Conservation (phyloP, 2,329 filamentous ascomycete genomes). For the Aaosphaeria pasadenensis region DNA sequence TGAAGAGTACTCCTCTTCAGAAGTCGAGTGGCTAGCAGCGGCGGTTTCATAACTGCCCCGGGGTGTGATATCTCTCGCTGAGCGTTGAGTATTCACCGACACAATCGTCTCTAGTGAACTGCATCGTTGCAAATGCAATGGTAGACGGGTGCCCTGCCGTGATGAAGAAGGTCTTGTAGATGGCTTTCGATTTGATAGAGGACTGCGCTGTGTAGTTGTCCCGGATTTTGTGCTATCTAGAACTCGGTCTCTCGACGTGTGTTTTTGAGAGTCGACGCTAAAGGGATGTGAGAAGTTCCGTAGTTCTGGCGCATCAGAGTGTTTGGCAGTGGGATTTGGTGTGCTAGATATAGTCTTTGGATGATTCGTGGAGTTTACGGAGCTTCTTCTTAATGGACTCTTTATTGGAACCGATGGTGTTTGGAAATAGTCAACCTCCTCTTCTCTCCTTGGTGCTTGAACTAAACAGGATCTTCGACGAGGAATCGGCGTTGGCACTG, state of each 20-base stretch:
- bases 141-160: constrained; percentile 14
- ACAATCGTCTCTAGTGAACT: constrained; percentile 32
- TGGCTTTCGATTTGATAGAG: constrained; percentile 7
- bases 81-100: constrained; percentile 22
- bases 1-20: background rate
- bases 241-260: too few relatives aligned
- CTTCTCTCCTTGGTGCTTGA: too few relatives aligned
- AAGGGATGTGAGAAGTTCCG: too few relatives aligned
- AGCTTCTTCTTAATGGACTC: constrained; percentile 12
- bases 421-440: too few relatives aligned
- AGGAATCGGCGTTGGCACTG: too few relatives aligned
- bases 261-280: too few relatives aligned
- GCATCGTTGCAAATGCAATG: constrained; percentile 16
- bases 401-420: constrained; percentile 8
- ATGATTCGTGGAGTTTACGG: constrained; percentile 17
- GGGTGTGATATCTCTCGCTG: constrained; percentile 9
- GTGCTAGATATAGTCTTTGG: constrained; percentile 2
- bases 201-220: background rate
- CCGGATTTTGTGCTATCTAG: background rate
- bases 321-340: background rate
- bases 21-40: background rate
- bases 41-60: constrained; percentile 9
- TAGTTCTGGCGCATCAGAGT: too few relatives aligned
- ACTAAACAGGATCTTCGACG: too few relatives aligned
- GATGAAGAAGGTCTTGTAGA: constrained; percentile 3